Evolutionary conservation across 257 asterid species (phyloP).

Genomic region (Striga asiatica): DNA sequence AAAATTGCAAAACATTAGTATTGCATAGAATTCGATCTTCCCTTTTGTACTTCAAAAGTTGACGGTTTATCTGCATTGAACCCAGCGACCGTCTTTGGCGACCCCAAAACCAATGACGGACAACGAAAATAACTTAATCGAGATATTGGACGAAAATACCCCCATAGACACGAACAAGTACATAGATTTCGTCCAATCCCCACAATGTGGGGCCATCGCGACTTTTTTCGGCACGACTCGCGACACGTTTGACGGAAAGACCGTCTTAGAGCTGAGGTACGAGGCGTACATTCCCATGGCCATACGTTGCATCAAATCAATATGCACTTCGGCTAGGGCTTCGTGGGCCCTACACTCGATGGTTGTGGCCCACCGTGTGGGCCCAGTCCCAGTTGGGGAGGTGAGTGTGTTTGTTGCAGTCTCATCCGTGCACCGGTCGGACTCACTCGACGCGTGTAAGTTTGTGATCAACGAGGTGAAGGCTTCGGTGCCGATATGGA

Average conservation of each 20-base stretch:
- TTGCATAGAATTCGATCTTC: no score
- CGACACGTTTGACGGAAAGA: constrained; percentile 67
- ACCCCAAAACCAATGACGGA: no score
- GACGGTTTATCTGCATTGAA: no score
- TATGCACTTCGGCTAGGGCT: constrained; percentile 75
- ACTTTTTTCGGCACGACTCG: constrained; percentile 94
- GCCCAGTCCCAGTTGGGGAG: constrained; percentile 80
- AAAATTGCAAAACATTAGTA: no score
- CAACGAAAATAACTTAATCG: constrained; percentile 62
- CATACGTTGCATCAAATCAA: constrained; percentile 58
- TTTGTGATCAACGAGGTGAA: constrained; percentile 83
- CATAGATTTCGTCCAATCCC: constrained; percentile 56
- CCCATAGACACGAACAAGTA: constrained; percentile 56
- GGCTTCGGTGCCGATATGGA: constrained; percentile 93
- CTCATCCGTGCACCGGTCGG: constrained; percentile 74
- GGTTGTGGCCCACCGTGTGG: constrained; percentile 73
- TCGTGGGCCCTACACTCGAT: constrained; percentile 56
- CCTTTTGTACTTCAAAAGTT: no score
- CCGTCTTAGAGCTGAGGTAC: constrained; percentile 68
- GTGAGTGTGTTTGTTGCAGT: constrained; percentile 74
- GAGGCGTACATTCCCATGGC: constrained; percentile 97
- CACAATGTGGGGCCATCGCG: constrained; percentile 85
- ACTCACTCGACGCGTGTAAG: constrained; percentile 78
- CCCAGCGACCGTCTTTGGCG: no score
- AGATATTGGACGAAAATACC: constrained; percentile 55